Percentiles rank a stretch among this genome's conserved stretches.
These are phyloP conservation scores for Fusarium acutatum DNA, from an alignment of 2,329 filamentous ascomycete genomes.

Conservation along the genomic window DNA sequence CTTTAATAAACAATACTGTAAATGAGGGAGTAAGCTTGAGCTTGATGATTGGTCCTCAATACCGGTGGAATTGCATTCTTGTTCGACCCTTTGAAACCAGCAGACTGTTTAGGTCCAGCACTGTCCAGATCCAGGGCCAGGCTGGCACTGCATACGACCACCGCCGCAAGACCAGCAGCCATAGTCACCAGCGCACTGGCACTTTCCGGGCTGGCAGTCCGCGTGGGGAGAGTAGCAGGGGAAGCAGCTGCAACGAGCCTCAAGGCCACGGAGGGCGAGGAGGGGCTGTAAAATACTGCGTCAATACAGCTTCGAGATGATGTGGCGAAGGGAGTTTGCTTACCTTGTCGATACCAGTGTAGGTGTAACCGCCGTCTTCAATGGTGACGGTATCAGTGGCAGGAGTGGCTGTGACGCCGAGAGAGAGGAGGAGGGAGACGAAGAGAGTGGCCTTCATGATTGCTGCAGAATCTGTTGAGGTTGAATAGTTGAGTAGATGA, in stretches of 20 bases:
- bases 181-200: conserved; percentile 7
- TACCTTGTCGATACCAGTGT: conserved; percentile 17
- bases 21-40: no score
- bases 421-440: neutral
- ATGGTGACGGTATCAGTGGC: neutral
- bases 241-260: conserved; percentile 5
- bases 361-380: neutral
- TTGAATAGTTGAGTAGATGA: neutral
- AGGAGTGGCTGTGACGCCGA: conserved; percentile 4
- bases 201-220: neutral
- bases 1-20: neutral
- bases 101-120: neutral
- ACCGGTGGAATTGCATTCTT: neutral
- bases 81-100: neutral
- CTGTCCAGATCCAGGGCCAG: neutral
- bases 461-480: neutral
- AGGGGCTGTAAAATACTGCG: neutral
- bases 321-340: no score
- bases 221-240: conserved; percentile 15
- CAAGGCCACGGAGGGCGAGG: conserved; percentile 8
- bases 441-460: conserved; percentile 9
- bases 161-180: conserved; percentile 11
- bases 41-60: neutral
- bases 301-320: no score
- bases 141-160: conserved; percentile 14